Conservation (phyloP, 106 monocot species). For the Acanthochlamys bracteata region DNA sequence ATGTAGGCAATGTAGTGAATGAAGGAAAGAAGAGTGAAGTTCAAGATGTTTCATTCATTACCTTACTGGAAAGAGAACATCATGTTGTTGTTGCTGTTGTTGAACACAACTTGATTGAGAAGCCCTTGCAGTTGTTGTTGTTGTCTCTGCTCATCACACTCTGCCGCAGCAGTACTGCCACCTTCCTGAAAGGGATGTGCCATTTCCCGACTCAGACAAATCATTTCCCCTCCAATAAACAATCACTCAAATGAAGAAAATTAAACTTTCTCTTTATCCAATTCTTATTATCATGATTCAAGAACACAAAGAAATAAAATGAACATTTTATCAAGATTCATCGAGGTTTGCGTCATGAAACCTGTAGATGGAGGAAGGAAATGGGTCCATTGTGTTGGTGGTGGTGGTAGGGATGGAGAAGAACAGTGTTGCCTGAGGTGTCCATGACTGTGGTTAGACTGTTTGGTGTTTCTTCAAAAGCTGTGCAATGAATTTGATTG, state of each 20-base stretch:
- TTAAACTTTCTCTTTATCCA: neutral
- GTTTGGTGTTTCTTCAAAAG: constrained; percentile 20
- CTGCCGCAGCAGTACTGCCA: constrained; percentile 21
- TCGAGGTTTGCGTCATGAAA: neutral
- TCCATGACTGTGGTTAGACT: constrained; percentile 22
- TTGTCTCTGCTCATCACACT: constrained; percentile 3
- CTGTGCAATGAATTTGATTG: constrained; percentile 18
- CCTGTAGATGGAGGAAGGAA: neutral
- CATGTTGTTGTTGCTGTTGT: constrained; percentile 12
- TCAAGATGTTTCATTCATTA: neutral
- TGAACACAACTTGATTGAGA: constrained; percentile 20
- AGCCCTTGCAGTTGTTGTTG: constrained; percentile 9
- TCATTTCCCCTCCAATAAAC: neutral
- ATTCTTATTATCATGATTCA: neutral
- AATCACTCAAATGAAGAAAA: neutral
- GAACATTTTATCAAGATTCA: neutral
- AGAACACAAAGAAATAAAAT: neutral
- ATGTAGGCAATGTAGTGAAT: too few species aligned
- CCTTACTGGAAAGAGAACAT: constrained; percentile 38
- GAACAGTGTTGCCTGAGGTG: neutral
- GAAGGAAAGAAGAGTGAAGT: too few species aligned
- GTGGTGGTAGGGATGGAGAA: neutral
- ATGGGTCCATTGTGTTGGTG: neutral
- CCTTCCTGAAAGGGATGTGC: constrained; percentile 22
- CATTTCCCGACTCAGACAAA: neutral